Evolutionary conservation across 768 basidiomycete genomes (phyloP).

Genomic region (Mycena indigotica): DNA sequence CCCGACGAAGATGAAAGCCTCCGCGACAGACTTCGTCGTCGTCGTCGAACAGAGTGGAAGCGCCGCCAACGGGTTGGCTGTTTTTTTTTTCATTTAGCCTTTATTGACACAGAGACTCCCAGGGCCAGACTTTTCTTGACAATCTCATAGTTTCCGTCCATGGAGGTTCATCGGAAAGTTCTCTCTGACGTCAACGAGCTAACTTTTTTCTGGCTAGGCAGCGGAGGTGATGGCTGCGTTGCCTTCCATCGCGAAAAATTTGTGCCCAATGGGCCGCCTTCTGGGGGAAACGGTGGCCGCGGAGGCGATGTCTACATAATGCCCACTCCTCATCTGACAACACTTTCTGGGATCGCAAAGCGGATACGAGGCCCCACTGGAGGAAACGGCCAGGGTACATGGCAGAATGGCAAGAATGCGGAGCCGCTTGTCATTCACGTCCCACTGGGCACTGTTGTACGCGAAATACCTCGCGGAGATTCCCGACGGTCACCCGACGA

Average conservation of each 20-base stretch:
- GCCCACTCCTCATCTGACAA: conserved; percentile 76
- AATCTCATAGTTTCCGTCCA: conserved; percentile 50
- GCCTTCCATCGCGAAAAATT: conserved; percentile 93
- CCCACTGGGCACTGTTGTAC: conserved; percentile 88
- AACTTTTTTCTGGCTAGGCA: conserved; percentile 54
- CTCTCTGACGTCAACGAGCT: conserved; percentile 1
- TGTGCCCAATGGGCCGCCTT: conserved; percentile 82
- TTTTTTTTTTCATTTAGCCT: background rate
- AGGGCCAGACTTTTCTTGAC: conserved; percentile 84
- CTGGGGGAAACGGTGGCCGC: conserved; percentile 89
- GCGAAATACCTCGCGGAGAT: conserved; percentile 70
- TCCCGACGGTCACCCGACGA: conserved; percentile 64
- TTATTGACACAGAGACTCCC: conserved; percentile 13
- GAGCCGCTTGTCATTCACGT: conserved; percentile 76
- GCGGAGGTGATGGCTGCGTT: conserved; percentile 88
- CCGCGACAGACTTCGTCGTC: conserved; percentile 44
- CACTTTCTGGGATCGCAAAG: conserved; percentile 70
- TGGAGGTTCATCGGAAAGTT: conserved; percentile 16
- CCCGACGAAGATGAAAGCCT: conserved; percentile 33
- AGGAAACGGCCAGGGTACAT: conserved; percentile 76
- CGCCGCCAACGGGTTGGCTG: conserved; percentile 64
- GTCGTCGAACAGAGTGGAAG: conserved; percentile 74
- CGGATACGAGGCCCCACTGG: conserved; percentile 71
- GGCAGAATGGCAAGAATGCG: conserved; percentile 81
- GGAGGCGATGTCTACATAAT: conserved; percentile 87